Base-by-base conservation (phyloP, 352 stramenopile species). In the Phytophthora pistaciae region DNA sequence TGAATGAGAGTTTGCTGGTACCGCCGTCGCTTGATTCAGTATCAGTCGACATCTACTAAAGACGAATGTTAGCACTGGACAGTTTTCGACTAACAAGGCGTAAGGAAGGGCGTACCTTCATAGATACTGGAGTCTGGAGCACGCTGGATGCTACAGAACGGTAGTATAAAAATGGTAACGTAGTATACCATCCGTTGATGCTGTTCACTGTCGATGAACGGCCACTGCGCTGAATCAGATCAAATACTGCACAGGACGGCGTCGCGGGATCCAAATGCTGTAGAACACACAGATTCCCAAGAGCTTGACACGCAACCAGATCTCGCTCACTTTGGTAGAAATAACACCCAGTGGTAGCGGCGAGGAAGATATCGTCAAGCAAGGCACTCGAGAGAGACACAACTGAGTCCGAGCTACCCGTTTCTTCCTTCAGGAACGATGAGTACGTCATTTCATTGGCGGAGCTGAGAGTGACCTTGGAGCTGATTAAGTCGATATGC, bases 251-350 rank as follows among this genome's bases (percentile, higher is more conserved):
- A 58, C 96, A 99, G 0, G 92, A 83, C 7, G 82, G 53, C 6
- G 79, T 64, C 1, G 72, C 68, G 21, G 84, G 66, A 25, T 88
- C 74, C 64, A 98, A 97, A 67, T 98, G 87, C 63, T 96, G 88
- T n/a, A 99, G 68, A 8, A 98, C 94, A 59, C 96, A 99, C 14
- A 99, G 66, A 67, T 98, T 98, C 11, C 88, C 91, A 6, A 99
- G 83, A 5, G 82, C 77, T 70, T 98, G 94, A 60, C 95, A 99
- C 56, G 88, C 91, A 33, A 49, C 63, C 20, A 85, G 85, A 48
- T 94, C 82, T 48, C 76, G 74, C 23, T 90, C 82, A 31, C 56
- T 88, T 33, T 82, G 70, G 69, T 97, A 98, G 66, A 94, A 97
- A 70, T 97, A 97, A 58, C 95, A 99, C 3, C 84, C 78, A n/a